phyloP scores from a whole-genome alignment of 345 rosid species.

The Euphorbia peplus region DNA sequence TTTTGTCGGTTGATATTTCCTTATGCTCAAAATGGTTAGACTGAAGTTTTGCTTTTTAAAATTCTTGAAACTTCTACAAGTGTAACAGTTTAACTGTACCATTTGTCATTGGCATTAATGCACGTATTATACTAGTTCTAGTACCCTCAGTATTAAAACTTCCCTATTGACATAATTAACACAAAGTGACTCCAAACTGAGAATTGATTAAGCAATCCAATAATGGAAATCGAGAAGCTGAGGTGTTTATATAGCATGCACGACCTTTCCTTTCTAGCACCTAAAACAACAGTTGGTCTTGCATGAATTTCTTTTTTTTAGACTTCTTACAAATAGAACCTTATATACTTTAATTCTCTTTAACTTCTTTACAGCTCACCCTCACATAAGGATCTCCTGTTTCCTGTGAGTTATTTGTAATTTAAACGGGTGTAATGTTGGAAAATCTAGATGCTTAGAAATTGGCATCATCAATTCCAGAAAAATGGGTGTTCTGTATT shows the following conservation, averaged over 20 bases:
- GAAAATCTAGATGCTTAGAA: background rate
- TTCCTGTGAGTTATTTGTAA: background rate
- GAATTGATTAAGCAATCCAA: background rate
- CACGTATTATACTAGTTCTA: background rate
- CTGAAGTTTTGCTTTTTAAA: background rate
- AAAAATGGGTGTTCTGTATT: background rate
- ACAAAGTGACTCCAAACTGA: background rate
- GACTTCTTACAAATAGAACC: too few relatives aligned
- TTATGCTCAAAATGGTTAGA: background rate
- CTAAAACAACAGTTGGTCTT: background rate
- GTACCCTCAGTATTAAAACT: background rate
- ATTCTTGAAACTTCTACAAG: background rate
- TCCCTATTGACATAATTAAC: background rate
- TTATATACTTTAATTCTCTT: too few relatives aligned
- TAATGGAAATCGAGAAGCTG: background rate
- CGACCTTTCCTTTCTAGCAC: background rate
- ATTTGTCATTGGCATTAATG: conserved; percentile 1
- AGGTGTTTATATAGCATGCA: background rate
- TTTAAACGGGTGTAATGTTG: background rate
- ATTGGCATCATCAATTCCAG: background rate
- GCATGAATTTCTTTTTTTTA: background rate
- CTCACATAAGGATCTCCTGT: background rate
- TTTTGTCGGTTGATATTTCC: background rate
- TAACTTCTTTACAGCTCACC: background rate
- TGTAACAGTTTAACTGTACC: background rate